phyloP scores from a whole-genome alignment of 768 basidiomycete species.

The Serendipita sp. region DNA sequence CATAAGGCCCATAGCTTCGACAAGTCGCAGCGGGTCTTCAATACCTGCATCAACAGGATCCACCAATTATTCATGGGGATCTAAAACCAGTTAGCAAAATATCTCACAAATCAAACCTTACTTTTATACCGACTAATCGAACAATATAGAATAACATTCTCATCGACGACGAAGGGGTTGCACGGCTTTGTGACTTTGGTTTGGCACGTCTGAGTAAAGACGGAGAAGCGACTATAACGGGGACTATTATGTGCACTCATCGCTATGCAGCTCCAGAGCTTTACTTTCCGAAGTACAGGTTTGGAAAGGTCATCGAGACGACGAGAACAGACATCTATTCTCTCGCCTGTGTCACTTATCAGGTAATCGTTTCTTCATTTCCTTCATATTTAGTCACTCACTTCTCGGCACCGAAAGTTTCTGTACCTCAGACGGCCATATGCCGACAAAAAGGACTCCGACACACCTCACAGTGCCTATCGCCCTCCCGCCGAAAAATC shows the following conservation, averaged over 20 bases:
- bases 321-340: no score
- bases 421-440: no score
- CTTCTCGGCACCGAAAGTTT: not conserved
- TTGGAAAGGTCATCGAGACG: no score
- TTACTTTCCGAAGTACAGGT: no score
- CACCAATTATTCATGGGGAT: not conserved
- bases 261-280: no score
- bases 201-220: not conserved
- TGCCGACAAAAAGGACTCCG: no score
- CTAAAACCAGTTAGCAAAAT: not conserved
- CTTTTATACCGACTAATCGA: not conserved
- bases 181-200: not conserved
- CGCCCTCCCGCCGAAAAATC: no score
- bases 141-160: not conserved
- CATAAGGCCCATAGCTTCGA: no score
- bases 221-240: no score
- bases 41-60: not conserved
- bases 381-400: not conserved
- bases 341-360: no score
- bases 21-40: not conserved
- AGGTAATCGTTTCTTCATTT: not conserved
- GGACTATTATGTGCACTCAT: no score
- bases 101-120: not conserved
- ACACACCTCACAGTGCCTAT: no score
- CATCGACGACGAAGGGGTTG: not conserved